phyloP scores from a whole-genome alignment of 176 grass and related monocot species.

The Alloteropsis semialata region DNA sequence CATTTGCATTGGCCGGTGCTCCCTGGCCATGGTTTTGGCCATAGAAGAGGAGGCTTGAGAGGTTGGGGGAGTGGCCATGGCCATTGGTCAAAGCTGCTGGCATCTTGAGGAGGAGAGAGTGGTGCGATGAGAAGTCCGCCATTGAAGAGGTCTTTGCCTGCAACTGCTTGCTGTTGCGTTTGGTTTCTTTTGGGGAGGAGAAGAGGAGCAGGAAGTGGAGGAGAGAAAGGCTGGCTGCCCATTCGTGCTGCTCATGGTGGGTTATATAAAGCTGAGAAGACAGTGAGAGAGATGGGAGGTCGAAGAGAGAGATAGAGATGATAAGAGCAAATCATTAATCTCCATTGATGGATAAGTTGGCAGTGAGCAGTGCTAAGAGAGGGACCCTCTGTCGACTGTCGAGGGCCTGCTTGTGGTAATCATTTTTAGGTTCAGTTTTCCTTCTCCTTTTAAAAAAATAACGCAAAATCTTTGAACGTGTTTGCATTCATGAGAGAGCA shows the following conservation, averaged over 20 bases:
- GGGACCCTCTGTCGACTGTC: constrained; percentile 33
- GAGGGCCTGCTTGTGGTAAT: background rate
- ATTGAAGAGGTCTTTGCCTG: constrained; percentile 32
- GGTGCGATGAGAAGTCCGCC: constrained; percentile 40
- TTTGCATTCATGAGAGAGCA: background rate
- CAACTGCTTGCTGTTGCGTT: background rate
- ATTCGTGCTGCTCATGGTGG: constrained; percentile 34
- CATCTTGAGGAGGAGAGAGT: constrained; percentile 45
- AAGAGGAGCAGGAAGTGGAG: background rate
- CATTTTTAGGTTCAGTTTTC: background rate
- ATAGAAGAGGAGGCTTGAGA: constrained; percentile 41
- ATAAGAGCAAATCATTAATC: constrained; percentile 60
- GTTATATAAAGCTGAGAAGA: constrained; percentile 49
- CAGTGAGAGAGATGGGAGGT: background rate
- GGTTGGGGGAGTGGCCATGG: background rate
- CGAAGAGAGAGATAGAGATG: constrained; percentile 9
- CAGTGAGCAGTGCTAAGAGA: constrained; percentile 45
- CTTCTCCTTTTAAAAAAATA: background rate
- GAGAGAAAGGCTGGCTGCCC: constrained; percentile 19
- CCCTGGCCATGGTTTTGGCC: constrained; percentile 31
- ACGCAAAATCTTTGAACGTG: background rate
- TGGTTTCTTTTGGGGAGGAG: constrained; percentile 27
- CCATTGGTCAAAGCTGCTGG: constrained; percentile 26
- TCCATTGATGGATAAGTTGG: constrained; percentile 53
- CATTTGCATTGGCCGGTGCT: constrained; percentile 17